phyloP scores from a whole-genome alignment of 345 rosid genomes.

The Durio zibethinus region DNA sequence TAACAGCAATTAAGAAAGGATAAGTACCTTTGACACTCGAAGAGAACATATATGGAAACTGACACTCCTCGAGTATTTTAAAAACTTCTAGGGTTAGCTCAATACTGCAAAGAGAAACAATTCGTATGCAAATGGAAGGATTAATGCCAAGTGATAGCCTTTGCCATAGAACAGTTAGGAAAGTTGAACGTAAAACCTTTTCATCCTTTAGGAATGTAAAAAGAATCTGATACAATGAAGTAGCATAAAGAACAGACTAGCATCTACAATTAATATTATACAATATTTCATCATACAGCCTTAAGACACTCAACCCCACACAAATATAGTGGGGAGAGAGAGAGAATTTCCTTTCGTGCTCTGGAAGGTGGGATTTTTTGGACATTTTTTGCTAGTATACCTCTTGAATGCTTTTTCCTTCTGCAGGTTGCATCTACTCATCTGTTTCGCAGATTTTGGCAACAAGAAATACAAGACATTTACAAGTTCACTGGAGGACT shows the following conservation, averaged over 20 bases:
- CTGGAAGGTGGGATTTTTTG: not conserved
- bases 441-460: not conserved
- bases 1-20: not conserved
- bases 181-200: not conserved
- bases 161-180: not conserved
- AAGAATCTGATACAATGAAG: not conserved
- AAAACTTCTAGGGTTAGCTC: not conserved
- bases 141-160: not conserved
- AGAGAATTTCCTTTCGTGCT: not conserved
- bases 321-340: not conserved
- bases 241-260: not conserved
- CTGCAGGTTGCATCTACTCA: conserved; percentile 4
- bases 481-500: conserved; percentile 65
- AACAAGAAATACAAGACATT: not conserved
- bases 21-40: not conserved
- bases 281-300: conserved; percentile 13
- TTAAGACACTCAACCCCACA: not conserved
- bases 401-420: conserved; percentile 8
- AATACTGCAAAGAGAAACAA: not conserved
- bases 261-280: conserved; percentile 13
- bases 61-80: not conserved
- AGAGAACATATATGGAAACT: too few relatives aligned
- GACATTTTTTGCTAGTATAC: not conserved
- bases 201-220: not conserved
- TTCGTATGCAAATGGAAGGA: not conserved